Percentiles rank a stretch among this genome's conserved stretches.
phyloP scores from a whole-genome alignment of 2,329 filamentous ascomycete genomes.

The Sporothrix humicola region DNA sequence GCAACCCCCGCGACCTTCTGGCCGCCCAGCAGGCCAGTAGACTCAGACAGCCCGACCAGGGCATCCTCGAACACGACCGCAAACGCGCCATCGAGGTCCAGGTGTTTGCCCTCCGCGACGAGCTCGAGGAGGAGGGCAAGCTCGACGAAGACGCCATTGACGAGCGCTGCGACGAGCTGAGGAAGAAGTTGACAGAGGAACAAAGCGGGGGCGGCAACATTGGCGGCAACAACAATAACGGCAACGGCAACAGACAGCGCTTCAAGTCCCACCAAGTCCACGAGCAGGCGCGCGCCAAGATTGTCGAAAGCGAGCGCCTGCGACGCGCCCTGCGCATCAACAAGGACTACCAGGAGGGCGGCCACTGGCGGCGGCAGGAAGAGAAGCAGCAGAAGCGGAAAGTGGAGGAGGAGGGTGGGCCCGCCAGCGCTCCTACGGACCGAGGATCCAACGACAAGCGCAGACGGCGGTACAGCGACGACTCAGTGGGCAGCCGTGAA shows the following conservation, averaged over 20 bases:
- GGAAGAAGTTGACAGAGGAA: constrained; percentile 64
- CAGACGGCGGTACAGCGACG: constrained; percentile 25
- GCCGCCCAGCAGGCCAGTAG: constrained; percentile 81
- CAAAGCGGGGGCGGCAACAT: constrained; percentile 48
- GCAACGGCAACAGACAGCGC: constrained; percentile 50
- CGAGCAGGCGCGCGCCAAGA: constrained; percentile 94
- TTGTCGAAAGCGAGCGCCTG: constrained; percentile 89
- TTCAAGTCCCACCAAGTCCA: constrained; percentile 95
- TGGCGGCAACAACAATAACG: constrained; percentile 45
- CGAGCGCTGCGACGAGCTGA: constrained; percentile 68
- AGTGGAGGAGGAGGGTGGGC: constrained; percentile 32
- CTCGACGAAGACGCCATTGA: constrained; percentile 93
- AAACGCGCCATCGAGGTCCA: constrained; percentile 91
- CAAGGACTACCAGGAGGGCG: constrained; percentile 82
- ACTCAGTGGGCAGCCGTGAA: constrained; percentile 23
- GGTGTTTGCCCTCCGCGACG: constrained; percentile 86
- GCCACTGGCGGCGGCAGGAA: constrained; percentile 84
- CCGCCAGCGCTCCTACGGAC: no score
- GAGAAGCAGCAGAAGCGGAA: constrained; percentile 60
- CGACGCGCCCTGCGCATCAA: constrained; percentile 85
- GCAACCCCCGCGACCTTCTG: constrained; percentile 73
- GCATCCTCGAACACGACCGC: constrained; percentile 92
- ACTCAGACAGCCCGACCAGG: constrained; percentile 84
- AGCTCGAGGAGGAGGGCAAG: constrained; percentile 87
- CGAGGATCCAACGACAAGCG: not conserved